phyloP scores from a whole-genome alignment of 257 asterid genomes.

The Solanum bulbocastanum region DNA sequence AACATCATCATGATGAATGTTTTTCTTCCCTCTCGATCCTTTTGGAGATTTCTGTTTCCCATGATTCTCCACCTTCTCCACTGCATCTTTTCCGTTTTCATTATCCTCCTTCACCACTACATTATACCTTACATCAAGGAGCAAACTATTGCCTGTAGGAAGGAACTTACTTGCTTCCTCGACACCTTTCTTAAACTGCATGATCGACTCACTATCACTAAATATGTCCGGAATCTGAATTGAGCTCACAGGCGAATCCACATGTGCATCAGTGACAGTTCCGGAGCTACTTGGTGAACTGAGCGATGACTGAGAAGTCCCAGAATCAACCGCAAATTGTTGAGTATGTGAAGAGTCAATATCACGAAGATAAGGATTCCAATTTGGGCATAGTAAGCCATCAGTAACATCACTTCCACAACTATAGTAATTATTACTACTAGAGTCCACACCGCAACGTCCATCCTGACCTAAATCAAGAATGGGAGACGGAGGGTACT shows the following conservation, averaged over 20 bases:
- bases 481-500: constrained; percentile 19
- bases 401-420: not conserved
- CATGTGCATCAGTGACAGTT: constrained; percentile 1
- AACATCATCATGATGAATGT: constrained; percentile 23
- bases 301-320: not conserved
- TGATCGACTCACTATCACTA: constrained; percentile 32
- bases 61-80: constrained; percentile 10
- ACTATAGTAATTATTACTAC: not conserved
- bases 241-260: constrained; percentile 2
- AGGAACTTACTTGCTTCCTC: constrained; percentile 71
- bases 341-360: not conserved
- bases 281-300: not conserved
- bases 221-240: constrained; percentile 12
- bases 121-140: constrained; percentile 11
- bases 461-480: constrained; percentile 20
- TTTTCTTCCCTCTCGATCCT: constrained; percentile 51
- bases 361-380: constrained; percentile 18
- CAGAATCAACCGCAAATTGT: not conserved
- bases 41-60: constrained; percentile 12
- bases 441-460: constrained; percentile 7
- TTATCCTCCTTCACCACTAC: constrained; percentile 34
- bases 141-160: constrained; percentile 27
- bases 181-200: constrained; percentile 50
- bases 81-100: not conserved
- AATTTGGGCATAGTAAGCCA: constrained; percentile 26